Evolutionary conservation across 345 rosid species (phyloP).

Genomic region (Tarenaya hassleriana): DNA sequence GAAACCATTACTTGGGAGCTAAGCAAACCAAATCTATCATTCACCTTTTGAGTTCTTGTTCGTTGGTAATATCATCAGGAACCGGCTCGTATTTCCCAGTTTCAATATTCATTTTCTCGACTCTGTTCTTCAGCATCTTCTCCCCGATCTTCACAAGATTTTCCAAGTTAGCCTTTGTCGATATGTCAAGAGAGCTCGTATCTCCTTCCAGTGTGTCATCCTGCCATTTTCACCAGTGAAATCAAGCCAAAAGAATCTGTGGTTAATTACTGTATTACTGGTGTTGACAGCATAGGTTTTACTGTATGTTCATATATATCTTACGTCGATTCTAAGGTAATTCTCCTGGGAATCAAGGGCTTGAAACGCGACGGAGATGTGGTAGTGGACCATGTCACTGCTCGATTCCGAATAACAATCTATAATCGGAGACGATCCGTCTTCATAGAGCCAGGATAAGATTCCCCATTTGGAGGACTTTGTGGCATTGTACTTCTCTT

Average conservation of each 20-base stretch:
- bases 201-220: constrained; percentile 47
- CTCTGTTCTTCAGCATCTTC: constrained; percentile 34
- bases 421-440: constrained; percentile 46
- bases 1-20: background rate
- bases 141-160: constrained; percentile 45
- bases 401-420: constrained; percentile 42
- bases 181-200: constrained; percentile 34
- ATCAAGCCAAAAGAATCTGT: background rate
- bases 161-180: constrained; percentile 47
- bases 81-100: constrained; percentile 49
- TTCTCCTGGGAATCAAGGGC: constrained; percentile 49
- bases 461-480: constrained; percentile 62
- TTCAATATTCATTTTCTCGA: constrained; percentile 35
- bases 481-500: constrained; percentile 35
- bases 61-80: constrained; percentile 40
- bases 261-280: background rate
- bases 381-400: constrained; percentile 56
- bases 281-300: background rate
- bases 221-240: constrained; percentile 19
- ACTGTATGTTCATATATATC: constrained; percentile 1
- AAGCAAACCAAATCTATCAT: constrained; percentile 1
- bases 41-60: constrained; percentile 53
- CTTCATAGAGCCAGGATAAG: constrained; percentile 44
- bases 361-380: constrained; percentile 41
- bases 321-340: constrained; percentile 67